Conservation (phyloP, 176 grass and related monocot genomes). For the Elaeis guineensis region DNA sequence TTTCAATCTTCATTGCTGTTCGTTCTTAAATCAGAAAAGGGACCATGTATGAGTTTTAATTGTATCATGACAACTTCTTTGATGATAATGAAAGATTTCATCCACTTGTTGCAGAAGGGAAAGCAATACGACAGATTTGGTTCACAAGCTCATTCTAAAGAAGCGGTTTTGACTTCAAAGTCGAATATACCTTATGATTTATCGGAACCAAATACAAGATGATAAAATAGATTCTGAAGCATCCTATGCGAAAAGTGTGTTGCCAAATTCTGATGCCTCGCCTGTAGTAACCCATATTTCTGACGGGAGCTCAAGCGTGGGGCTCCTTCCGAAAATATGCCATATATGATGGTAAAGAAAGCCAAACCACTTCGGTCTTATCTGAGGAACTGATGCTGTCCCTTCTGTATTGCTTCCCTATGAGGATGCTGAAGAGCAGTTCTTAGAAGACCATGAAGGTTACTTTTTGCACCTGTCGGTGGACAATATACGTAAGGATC, state of each 20-base stretch:
- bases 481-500: background rate
- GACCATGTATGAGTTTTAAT: background rate
- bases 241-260: background rate
- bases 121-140: background rate
- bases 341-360: background rate
- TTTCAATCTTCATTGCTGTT: background rate
- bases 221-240: background rate
- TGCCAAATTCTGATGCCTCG: background rate
- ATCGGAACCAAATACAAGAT: background rate
- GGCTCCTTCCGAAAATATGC: background rate
- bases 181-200: background rate
- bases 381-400: background rate
- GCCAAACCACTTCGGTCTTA: background rate
- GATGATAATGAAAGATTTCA: background rate
- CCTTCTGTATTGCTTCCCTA: background rate
- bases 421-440: background rate
- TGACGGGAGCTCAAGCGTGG: background rate
- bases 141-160: background rate
- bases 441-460: slow-evolving; percentile 3
- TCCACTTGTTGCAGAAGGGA: slow-evolving; percentile 2
- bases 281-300: background rate
- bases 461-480: background rate
- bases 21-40: too few relatives aligned
- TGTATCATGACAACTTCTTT: background rate
- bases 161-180: background rate